Conservation (phyloP, 345 rosid species). For the Sonneratia alba region DNA sequence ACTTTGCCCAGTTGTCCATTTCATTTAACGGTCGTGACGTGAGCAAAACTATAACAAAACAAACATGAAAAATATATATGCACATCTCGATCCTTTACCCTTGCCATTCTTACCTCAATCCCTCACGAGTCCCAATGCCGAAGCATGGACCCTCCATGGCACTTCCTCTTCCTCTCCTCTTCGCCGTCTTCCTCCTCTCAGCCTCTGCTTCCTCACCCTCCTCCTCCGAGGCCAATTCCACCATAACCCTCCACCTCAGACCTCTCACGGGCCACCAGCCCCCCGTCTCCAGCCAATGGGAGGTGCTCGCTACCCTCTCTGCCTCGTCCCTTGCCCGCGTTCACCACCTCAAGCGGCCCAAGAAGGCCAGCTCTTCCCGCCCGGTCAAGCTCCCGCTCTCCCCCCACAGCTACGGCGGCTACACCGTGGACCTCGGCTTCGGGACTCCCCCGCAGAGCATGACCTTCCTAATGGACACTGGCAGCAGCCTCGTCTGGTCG, state of each 20-base stretch:
- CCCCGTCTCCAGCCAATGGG: constrained; percentile 24
- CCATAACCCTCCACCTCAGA: constrained; percentile 28
- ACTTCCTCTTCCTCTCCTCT: constrained; percentile 21
- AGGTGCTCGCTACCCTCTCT: constrained; percentile 40
- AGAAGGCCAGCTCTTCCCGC: constrained; percentile 11
- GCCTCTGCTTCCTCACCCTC: neutral
- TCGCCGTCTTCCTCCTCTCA: constrained; percentile 21
- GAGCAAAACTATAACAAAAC: neutral
- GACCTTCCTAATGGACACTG: constrained; percentile 65
- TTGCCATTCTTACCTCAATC: neutral
- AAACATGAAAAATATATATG: neutral
- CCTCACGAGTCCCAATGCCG: neutral
- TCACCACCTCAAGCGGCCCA: constrained; percentile 38
- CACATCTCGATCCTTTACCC: neutral
- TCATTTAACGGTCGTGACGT: neutral
- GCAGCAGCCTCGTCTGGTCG: constrained; percentile 82
- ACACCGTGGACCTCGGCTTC: constrained; percentile 62
- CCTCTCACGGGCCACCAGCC: constrained; percentile 15
- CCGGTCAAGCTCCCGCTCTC: constrained; percentile 35
- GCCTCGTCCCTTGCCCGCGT: constrained; percentile 56
- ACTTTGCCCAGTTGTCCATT: too few species aligned
- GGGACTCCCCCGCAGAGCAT: constrained; percentile 72
- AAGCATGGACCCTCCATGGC: neutral
- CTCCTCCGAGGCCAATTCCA: constrained; percentile 2
- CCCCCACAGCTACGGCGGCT: constrained; percentile 69